Evolutionary conservation across 2,329 filamentous ascomycete genomes (phyloP), one percentile per base, ranked within the genome.

Genomic region (Colletotrichum lupini): DNA sequence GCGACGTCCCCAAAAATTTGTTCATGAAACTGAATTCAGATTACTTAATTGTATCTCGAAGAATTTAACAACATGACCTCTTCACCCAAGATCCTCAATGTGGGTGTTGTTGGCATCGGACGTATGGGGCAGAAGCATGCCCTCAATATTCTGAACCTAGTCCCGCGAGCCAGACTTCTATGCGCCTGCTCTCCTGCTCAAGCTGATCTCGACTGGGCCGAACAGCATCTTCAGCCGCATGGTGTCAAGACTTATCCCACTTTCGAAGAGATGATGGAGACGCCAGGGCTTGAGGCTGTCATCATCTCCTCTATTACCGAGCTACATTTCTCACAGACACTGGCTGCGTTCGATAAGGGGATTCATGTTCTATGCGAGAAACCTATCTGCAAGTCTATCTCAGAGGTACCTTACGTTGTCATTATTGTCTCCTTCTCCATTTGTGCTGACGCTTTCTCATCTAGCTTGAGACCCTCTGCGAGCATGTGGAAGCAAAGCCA

Each of bases 291-390:
- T 1, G 78, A 86, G 66, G 85, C 85, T 12, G 83, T 88, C 0
- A 80, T 85, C 14, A 79, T 85, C 28, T 79, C 80, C 5, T 81
- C 80, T 67, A 75, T 85, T 1, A 88, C 87, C 7, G 88, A 87
- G 1, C 88, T 87, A n/a, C 89, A 91, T 74, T 88, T 89, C 0
- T 83, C 88, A 71, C 87, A 91, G 75, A 85, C 88, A 0, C 87
- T 90, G 76, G 84, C 86, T 74, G 88, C 88, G 9, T 90, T 91
- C 63, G 78, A 88, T 61, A 83, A 83, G 14, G 84, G 86, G 57
- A 84, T 87, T 74, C 89, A 91, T 76, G 88, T 91, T 0, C 79
- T 91, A 22, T 90, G 88, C 76, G 89, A 91, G 81, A 91, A 91
- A 81, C 89, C 89, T 1, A 78, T 90, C 35, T 88, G 85, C 55